A percentile compares a stretch with the other conserved stretches of the same genome.
These are phyloP conservation scores for Smittium culicis DNA, from an alignment of 371 early-diverging fungal species.

Conservation along the genomic window DNA sequence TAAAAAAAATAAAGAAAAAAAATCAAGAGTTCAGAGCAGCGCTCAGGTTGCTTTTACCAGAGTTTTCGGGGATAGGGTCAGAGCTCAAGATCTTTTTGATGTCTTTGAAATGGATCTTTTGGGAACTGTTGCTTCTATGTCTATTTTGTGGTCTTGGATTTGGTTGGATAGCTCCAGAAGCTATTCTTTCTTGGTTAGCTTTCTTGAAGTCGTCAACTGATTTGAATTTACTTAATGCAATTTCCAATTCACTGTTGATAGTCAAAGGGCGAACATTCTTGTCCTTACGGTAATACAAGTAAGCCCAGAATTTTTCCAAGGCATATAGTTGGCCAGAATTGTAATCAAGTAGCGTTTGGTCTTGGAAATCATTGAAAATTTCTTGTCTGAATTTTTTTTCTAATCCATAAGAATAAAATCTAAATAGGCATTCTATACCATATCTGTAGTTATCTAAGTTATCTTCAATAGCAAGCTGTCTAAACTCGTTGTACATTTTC, in stretches of 20 bases:
- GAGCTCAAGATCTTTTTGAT: neutral
- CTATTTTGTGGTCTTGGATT: neutral
- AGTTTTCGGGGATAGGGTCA: neutral
- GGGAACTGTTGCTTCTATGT: neutral
- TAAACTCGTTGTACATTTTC: conserved; percentile 87
- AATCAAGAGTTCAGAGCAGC: neutral
- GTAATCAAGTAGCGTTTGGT: conserved; percentile 58
- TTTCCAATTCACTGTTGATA: conserved; percentile 44
- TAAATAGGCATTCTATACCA: conserved; percentile 90
- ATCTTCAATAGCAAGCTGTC: conserved; percentile 81
- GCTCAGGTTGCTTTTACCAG: neutral
- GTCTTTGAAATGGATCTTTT: neutral
- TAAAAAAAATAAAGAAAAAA: neutral
- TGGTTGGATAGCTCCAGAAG: neutral
- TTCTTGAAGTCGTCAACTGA: conserved; percentile 56
- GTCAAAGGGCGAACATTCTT: conserved; percentile 47
- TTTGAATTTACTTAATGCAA: conserved; percentile 49
- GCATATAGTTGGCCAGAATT: conserved; percentile 69
- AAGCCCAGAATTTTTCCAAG: conserved; percentile 95
- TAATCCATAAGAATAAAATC: conserved; percentile 91
- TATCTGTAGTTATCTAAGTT: conserved; percentile 79
- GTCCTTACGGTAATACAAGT: conserved; percentile 76
- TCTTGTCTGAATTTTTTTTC: conserved; percentile 76
- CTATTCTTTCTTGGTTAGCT: conserved; percentile 16
- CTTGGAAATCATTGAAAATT: conserved; percentile 78